Conservation (phyloP, 352 stramenopile genomes). For the Phytophthora europaea region DNA sequence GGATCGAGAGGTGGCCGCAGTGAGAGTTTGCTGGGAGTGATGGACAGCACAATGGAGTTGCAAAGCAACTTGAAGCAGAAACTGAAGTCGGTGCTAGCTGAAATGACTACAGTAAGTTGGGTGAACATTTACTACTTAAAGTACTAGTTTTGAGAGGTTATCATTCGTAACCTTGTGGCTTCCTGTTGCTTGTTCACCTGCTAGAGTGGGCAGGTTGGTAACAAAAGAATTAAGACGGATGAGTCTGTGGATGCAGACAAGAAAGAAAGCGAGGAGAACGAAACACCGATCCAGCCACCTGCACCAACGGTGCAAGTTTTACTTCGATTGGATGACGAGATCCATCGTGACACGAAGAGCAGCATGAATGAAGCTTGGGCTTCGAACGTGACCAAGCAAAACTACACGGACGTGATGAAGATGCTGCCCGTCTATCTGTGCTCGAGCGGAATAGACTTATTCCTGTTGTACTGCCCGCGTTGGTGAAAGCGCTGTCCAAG, state of each 20-base stretch:
- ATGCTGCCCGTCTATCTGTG: constrained; percentile 10
- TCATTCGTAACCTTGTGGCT: too few relatives aligned
- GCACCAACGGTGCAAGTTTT: neutral
- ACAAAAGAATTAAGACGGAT: neutral
- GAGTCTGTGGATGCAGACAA: neutral
- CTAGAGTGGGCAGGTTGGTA: too few relatives aligned
- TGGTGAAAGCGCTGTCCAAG: neutral
- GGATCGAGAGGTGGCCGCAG: constrained; percentile 2
- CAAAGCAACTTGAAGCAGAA: constrained; percentile 1
- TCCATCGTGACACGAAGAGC: neutral
- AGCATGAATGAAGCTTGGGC: neutral
- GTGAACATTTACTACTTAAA: too few relatives aligned
- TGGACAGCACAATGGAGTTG: constrained; percentile 2
- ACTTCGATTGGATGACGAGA: neutral
- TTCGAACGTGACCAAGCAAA: neutral
- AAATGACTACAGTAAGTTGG: neutral
- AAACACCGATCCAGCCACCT: too few relatives aligned
- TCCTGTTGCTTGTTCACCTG: too few relatives aligned
- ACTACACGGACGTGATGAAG: neutral
- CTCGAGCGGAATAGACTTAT: neutral
- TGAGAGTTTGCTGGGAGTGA: neutral
- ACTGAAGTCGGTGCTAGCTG: neutral
- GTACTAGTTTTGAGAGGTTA: too few relatives aligned
- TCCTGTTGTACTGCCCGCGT: neutral
- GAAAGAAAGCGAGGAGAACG: too few relatives aligned